Percentiles rank a stretch among this genome's conserved stretches.
These are phyloP conservation scores for Solanum megistacrolobum DNA, from an alignment of 257 asterid genomes.

Conservation along the genomic window DNA sequence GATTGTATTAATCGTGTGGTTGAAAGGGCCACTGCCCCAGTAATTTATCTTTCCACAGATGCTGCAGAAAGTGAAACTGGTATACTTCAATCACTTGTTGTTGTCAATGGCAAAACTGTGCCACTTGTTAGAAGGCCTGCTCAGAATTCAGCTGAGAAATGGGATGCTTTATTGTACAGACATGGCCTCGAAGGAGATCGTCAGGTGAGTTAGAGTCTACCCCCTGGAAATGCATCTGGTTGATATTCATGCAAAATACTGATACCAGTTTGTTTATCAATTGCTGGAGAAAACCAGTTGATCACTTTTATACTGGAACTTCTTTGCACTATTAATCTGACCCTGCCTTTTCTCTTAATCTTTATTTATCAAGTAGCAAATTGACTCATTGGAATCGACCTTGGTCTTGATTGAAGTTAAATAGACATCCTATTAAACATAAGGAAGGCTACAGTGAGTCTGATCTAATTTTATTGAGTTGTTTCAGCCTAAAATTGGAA, in stretches of 20 bases:
- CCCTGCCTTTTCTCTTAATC: neutral
- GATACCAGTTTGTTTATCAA: neutral
- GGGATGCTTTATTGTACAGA: slow-evolving; percentile 94
- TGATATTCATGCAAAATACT: neutral
- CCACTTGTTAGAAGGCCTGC: slow-evolving; percentile 86
- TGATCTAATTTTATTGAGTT: neutral
- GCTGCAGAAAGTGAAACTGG: slow-evolving; percentile 94
- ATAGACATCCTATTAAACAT: neutral
- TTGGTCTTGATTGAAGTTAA: neutral
- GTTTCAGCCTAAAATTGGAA: neutral
- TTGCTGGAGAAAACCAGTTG: neutral
- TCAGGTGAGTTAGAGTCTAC: slow-evolving; percentile 47
- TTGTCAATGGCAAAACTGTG: slow-evolving; percentile 57
- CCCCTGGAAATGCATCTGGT: neutral
- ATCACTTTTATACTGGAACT: neutral
- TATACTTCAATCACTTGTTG: slow-evolving; percentile 73
- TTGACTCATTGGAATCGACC: neutral
- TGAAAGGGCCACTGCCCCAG: slow-evolving; percentile 63
- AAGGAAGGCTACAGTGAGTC: neutral
- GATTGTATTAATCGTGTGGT: slow-evolving; percentile 80
- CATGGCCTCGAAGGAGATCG: slow-evolving; percentile 72
- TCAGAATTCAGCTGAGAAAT: slow-evolving; percentile 84
- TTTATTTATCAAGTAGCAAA: neutral
- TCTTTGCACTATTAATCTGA: neutral
- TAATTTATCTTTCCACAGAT: slow-evolving; percentile 86